A percentile compares a stretch with the other conserved stretches of the same genome.
These are phyloP conservation scores for Globisporangium lucens DNA, from an alignment of 352 stramenopile species.

Conservation along the genomic window DNA sequence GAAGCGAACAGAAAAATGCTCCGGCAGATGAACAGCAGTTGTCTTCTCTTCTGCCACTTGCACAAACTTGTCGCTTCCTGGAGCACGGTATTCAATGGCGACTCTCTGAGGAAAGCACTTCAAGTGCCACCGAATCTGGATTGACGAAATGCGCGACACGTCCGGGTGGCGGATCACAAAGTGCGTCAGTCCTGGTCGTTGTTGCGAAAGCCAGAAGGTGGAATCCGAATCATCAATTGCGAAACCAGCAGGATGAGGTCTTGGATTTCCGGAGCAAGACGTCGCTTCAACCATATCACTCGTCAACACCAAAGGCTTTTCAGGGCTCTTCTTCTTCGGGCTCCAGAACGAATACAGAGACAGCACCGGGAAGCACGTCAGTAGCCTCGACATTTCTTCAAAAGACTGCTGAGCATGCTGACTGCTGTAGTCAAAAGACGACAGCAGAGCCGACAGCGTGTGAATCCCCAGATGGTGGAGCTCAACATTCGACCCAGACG, in stretches of 20 bases:
- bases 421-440: slow-evolving; percentile 68
- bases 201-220: slow-evolving; percentile 79
- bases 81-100: slow-evolving; percentile 47
- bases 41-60: slow-evolving; percentile 32
- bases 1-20: slow-evolving; percentile 41
- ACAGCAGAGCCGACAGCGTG: slow-evolving; percentile 64
- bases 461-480: slow-evolving; percentile 84
- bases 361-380: slow-evolving; percentile 70
- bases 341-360: slow-evolving; percentile 87
- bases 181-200: slow-evolving; percentile 47
- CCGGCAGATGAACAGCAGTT: slow-evolving; percentile 20
- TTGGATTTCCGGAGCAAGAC: slow-evolving; percentile 46
- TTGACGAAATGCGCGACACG: slow-evolving; percentile 48
- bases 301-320: slow-evolving; percentile 44
- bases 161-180: slow-evolving; percentile 43
- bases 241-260: slow-evolving; percentile 39
- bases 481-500: slow-evolving; percentile 43
- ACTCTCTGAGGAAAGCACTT: slow-evolving; percentile 59
- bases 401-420: slow-evolving; percentile 55
- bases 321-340: slow-evolving; percentile 55
- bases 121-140: slow-evolving; percentile 68
- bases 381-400: slow-evolving; percentile 70
- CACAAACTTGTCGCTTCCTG: slow-evolving; percentile 37
- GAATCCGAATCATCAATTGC: slow-evolving; percentile 51
- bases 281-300: slow-evolving; percentile 52